These are phyloP conservation scores for Colletotrichum agaves DNA, from an alignment of 2,329 filamentous ascomycete genomes.

Conservation along the genomic window DNA sequence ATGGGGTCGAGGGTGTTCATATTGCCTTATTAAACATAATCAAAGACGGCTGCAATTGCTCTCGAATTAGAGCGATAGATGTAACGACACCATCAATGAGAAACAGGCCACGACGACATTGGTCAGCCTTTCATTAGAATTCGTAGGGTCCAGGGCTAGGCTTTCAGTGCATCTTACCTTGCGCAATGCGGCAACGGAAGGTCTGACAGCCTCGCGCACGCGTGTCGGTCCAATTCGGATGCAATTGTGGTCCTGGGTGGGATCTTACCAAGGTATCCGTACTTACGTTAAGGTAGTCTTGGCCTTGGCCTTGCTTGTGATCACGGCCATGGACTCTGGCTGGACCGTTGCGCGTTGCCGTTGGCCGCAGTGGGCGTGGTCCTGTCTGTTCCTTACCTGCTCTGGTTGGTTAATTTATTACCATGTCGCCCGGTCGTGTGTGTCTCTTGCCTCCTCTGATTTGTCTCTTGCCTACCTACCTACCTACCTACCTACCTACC, in stretches of 20 bases:
- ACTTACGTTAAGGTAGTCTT: not conserved
- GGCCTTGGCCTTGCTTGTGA: not conserved
- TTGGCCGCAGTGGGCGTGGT: constrained; percentile 3
- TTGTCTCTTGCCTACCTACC: not conserved
- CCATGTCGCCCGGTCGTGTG: not conserved
- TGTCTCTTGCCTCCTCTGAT: constrained; percentile 11
- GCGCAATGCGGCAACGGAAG: too few relatives aligned
- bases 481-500: too few relatives aligned
- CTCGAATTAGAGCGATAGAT: constrained; percentile 3
- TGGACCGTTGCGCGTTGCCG: constrained; percentile 7
- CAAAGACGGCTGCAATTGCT: constrained; percentile 4
- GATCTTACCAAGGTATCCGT: not conserved
- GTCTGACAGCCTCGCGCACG: constrained; percentile 2
- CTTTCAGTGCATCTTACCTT: not conserved
- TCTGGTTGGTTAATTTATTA: constrained; percentile 7
- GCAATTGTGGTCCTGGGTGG: constrained; percentile 1
- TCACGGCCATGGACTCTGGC: not conserved
- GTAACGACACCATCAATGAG: constrained; percentile 10
- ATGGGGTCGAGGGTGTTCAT: constrained; percentile 7
- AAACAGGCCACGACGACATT: constrained; percentile 4
- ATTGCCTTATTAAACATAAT: constrained; percentile 14
- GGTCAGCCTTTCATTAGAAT: not conserved
- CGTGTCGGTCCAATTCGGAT: not conserved
- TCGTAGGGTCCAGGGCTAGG: too few relatives aligned
- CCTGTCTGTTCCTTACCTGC: not conserved